These are phyloP conservation scores for Hypomyces perniciosus DNA, from an alignment of 2,329 filamentous ascomycete species.

Conservation along the genomic window DNA sequence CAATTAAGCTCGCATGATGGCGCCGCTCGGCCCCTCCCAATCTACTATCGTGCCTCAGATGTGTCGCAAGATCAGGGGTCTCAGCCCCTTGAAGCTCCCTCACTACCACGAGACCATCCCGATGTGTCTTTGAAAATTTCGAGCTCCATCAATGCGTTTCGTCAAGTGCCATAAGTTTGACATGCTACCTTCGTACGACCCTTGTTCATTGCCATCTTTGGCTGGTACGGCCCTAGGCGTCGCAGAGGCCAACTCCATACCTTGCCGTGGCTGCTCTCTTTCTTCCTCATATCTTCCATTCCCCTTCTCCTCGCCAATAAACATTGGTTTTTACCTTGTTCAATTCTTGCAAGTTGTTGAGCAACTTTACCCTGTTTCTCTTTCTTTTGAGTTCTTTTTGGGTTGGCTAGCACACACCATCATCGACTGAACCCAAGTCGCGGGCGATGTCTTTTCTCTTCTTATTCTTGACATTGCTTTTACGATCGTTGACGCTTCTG, in stretches of 20 bases:
- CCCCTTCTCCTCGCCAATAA: neutral
- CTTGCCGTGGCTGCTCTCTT: neutral
- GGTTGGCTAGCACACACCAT: no score
- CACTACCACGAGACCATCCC: conserved; percentile 9
- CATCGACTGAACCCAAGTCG: no score
- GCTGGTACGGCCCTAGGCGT: conserved; percentile 9
- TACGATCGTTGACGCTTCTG: neutral
- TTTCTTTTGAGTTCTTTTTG: no score
- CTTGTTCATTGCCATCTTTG: neutral
- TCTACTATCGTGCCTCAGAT: conserved; percentile 38
- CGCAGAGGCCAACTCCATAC: neutral
- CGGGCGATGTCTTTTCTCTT: neutral
- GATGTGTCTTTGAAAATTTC: conserved; percentile 7
- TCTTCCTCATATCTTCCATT: neutral
- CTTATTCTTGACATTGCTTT: neutral
- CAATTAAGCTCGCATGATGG: conserved; percentile 10
- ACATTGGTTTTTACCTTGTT: neutral
- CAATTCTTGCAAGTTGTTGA: no score
- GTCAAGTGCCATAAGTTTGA: neutral
- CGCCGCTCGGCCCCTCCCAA: conserved; percentile 11
- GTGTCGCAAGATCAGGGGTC: conserved; percentile 40
- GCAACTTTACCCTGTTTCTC: no score
- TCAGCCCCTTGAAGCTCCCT: conserved; percentile 18
- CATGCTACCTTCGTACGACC: conserved; percentile 5
- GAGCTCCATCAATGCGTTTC: conserved; percentile 12